phyloP scores from a whole-genome alignment of 2,329 filamentous ascomycete species.

The Aspergillus udagawae region DNA sequence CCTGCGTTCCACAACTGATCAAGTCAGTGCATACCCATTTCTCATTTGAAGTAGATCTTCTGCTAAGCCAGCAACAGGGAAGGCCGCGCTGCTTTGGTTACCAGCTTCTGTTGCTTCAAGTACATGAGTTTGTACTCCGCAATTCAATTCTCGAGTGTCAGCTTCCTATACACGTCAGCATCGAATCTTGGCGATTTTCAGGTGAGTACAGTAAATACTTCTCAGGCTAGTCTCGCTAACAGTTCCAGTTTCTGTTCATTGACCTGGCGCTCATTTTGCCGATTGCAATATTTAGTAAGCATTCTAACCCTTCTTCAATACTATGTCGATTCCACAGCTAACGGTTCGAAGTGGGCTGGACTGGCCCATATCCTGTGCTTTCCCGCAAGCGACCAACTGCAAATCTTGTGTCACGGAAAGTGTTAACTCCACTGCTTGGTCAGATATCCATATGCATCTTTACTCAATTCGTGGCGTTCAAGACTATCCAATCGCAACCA shows the following conservation, averaged over 20 bases:
- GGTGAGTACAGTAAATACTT: conserved; percentile 34
- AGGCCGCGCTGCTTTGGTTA: conserved; percentile 91
- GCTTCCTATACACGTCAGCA: conserved; percentile 88
- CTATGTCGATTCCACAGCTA: background rate
- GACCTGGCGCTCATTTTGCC: conserved; percentile 88
- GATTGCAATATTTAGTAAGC: conserved; percentile 86
- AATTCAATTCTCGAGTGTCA: conserved; percentile 98
- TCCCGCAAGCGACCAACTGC: conserved; percentile 85
- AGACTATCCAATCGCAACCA: conserved; percentile 69
- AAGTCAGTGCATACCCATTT: conserved; percentile 45
- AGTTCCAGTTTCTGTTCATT: conserved; percentile 76
- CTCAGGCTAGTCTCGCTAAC: background rate
- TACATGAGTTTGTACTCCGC: conserved; percentile 99
- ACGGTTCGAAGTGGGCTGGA: conserved; percentile 73
- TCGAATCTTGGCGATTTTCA: conserved; percentile 97
- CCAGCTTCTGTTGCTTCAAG: conserved; percentile 98
- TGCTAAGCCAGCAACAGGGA: conserved; percentile 54
- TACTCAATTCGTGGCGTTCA: conserved; percentile 70
- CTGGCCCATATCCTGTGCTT: conserved; percentile 72
- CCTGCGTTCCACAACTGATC: conserved; percentile 90
- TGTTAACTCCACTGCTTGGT: conserved; percentile 81
- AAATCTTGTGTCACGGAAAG: conserved; percentile 86
- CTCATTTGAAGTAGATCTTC: background rate
- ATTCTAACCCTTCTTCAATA: background rate
- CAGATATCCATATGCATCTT: conserved; percentile 79